Evolutionary conservation across 2,329 filamentous ascomycete genomes (phyloP).

Genomic region (Beauveria bassiana): DNA sequence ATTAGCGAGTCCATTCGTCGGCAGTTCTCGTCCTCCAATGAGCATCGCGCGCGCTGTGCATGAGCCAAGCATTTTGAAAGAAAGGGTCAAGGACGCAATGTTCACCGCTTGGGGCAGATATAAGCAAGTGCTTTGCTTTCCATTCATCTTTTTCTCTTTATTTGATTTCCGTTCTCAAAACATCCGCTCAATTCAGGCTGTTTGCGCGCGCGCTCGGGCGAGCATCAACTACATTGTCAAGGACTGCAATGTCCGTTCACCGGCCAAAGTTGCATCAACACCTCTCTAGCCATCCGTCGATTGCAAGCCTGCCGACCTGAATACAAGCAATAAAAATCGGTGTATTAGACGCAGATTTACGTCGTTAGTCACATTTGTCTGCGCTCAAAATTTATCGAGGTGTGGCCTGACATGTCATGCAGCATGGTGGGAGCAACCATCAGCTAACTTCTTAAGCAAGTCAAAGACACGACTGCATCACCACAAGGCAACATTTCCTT

Average conservation of each 20-base stretch:
- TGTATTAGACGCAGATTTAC: neutral
- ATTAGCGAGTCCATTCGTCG: neutral
- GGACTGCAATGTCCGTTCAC: neutral
- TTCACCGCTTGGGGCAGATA: neutral
- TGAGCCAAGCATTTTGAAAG: neutral
- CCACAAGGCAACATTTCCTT: neutral
- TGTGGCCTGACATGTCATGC: slow-evolving; percentile 1
- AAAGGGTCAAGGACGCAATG: neutral
- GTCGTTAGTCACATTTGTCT: neutral
- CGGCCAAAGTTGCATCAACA: neutral
- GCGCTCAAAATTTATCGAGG: neutral
- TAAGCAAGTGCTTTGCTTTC: neutral
- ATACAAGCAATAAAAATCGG: neutral
- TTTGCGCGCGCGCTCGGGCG: neutral
- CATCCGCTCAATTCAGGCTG: neutral
- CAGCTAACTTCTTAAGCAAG: neutral
- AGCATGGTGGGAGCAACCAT: slow-evolving; percentile 5
- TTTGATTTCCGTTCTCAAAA: neutral
- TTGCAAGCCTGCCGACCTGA: neutral
- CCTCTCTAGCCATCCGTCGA: neutral
- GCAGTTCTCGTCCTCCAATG: neutral
- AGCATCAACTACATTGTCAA: neutral
- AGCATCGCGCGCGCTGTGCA: neutral
- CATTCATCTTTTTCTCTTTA: neutral
- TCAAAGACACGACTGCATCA: neutral